phyloP scores from a whole-genome alignment of 176 grass and related monocot genomes.

The Triticum monococcum region DNA sequence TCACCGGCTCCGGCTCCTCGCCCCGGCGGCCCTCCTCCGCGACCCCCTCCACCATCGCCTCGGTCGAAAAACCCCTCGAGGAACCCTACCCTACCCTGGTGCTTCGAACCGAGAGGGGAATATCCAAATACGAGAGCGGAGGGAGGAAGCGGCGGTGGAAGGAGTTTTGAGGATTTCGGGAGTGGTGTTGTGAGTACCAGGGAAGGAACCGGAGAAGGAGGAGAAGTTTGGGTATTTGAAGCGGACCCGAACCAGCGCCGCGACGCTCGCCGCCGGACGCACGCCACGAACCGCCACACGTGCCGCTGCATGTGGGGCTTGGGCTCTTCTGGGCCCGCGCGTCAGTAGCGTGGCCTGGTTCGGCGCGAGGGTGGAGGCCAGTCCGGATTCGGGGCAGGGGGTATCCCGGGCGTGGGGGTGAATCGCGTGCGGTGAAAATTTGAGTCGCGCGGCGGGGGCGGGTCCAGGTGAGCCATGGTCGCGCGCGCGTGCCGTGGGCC shows the following conservation, averaged over 20 bases:
- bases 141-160: neutral
- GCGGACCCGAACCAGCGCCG: neutral
- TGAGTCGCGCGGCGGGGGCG: neutral
- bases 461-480: neutral
- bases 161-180: neutral
- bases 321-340: neutral
- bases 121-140: neutral
- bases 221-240: conserved; percentile 18
- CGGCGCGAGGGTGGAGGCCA: too few relatives aligned
- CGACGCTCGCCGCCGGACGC: too few relatives aligned
- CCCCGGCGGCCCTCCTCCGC: neutral
- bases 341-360: neutral
- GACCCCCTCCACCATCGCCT: conserved; percentile 9
- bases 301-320: neutral
- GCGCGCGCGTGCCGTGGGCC: neutral
- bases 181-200: neutral
- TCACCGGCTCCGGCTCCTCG: neutral
- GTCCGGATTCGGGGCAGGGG: neutral
- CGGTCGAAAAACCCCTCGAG: neutral
- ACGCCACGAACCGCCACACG: rapidly evolving
- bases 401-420: neutral
- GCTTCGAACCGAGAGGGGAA: neutral
- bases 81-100: neutral
- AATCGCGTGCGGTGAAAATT: neutral
- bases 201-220: conserved; percentile 6